Base-by-base conservation (phyloP, 1,139 yeast genomes). In the Suhomyces bribrorum region DNA sequence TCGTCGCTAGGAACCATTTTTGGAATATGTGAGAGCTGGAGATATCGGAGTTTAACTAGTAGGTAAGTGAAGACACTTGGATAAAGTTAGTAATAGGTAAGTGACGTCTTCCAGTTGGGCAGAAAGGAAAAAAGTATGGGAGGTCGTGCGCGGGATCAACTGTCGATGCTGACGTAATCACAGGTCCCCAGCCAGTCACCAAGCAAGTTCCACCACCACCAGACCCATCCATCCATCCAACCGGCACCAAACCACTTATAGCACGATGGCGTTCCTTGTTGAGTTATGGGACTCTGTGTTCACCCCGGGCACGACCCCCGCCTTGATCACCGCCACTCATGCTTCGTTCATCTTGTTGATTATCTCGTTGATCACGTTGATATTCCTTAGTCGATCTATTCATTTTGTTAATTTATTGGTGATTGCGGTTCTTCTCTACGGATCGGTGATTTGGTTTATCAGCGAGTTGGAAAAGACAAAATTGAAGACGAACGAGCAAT, bases 221-320 rank as follows among this genome's bases (percentile, higher is more conserved):
- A 18, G 8, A 6, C 22, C 22, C 23, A n/a, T n/a, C n/a, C n/a
- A n/a, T n/a, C n/a, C n/a, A n/a, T n/a, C n/a, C n/a, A n/a, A n/a
- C n/a, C n/a, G n/a, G n/a, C n/a, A n/a, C 23, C 7, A 20, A 20
- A 20, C 3, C 23, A 20, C 1, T 8, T 20, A 20, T n/a, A 20
- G 23, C 24, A 32, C 34, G 52, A 58, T 64, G 62, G 48, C 67
- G 23, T 83, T 86, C 58, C 51, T 86, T 29, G 73, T 65, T 16
- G 95, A 85, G 25, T 73, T 92, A 34, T 90, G 97, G 97, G 83
- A 85, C 44, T 85, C 96, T 6, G 78, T 92, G 22, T 85, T 90
- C 61, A 84, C 90, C n/a, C 97, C 97, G 2, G 98, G 98, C 1
- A 80, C 95, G 0, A 78, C 92, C 0, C 97, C 97, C 1, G 89